A percentile compares a stretch with the other conserved stretches of the same genome.
Conservation (phyloP, 805 yeast species). For the Lipomyces kockii region DNA sequence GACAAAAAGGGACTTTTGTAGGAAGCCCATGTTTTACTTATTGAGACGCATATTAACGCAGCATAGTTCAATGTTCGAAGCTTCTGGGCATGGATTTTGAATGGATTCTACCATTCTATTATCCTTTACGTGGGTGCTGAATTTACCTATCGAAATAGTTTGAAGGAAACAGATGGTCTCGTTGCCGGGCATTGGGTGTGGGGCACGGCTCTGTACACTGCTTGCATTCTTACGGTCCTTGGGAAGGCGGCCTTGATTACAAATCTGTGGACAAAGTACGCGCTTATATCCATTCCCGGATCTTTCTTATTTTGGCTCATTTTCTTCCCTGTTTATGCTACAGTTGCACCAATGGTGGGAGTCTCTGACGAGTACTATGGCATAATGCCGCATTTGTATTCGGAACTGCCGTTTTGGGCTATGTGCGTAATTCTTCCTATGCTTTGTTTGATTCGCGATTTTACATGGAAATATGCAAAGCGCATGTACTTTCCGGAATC, state of each 20-base stretch:
- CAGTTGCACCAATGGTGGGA: constrained; percentile 78
- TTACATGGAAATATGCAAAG: constrained; percentile 92
- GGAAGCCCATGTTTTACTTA: neutral
- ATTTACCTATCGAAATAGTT: constrained; percentile 70
- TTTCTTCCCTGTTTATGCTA: constrained; percentile 85
- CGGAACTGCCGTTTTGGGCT: constrained; percentile 83
- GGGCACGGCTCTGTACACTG: constrained; percentile 89
- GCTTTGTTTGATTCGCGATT: constrained; percentile 81
- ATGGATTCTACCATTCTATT: constrained; percentile 94
- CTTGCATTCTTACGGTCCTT: constrained; percentile 83
- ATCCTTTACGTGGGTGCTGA: constrained; percentile 75
- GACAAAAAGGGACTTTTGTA: constrained; percentile 78
- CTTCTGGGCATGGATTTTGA: constrained; percentile 96
- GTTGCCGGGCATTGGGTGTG: constrained; percentile 90
- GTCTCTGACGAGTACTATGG: constrained; percentile 88
- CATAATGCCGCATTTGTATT: constrained; percentile 72
- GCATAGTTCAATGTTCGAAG: constrained; percentile 74
- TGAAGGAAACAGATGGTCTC: constrained; percentile 64
- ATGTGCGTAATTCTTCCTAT: constrained; percentile 73
- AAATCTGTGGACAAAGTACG: constrained; percentile 93
- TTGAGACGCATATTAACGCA: neutral
- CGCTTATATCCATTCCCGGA: constrained; percentile 92
- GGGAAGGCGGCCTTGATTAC: constrained; percentile 95
- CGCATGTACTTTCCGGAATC: constrained; percentile 90
- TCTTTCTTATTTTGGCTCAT: constrained; percentile 82